These are phyloP conservation scores for Pythium phragmitis DNA, from an alignment of 352 stramenopile genomes.

Conservation along the genomic window DNA sequence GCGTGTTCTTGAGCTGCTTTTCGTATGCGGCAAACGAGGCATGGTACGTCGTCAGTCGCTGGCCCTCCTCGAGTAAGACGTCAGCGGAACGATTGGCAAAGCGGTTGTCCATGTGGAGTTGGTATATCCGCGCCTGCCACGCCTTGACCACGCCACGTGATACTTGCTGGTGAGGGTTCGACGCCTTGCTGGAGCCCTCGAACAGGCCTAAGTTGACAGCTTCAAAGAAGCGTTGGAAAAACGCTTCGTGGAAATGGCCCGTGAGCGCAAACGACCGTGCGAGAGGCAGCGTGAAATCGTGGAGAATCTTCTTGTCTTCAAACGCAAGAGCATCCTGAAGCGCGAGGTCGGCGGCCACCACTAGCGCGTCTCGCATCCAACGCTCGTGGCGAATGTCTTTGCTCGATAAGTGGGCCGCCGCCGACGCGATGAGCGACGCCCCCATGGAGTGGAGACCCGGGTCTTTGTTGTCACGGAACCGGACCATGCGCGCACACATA, in stretches of 20 bases:
- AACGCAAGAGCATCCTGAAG: conserved; percentile 26
- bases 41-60: conserved; percentile 39
- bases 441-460: conserved; percentile 39
- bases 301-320: conserved; percentile 8
- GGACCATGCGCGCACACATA: conserved; percentile 32
- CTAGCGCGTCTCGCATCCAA: conserved; percentile 51
- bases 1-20: conserved; percentile 49
- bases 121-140: conserved; percentile 43
- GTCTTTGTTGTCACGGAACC: conserved; percentile 35
- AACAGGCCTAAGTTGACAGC: conserved; percentile 41
- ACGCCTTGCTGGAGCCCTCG: conserved; percentile 32
- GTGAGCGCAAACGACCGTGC: conserved; percentile 50
- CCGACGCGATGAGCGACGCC: conserved; percentile 49
- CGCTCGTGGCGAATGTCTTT: conserved; percentile 48
- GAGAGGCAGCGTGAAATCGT: conserved; percentile 44
- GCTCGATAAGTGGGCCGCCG: conserved; percentile 45
- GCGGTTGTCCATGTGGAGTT: conserved; percentile 62
- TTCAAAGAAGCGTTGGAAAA: conserved; percentile 45
- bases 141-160: background rate
- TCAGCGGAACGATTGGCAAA: conserved; percentile 32
- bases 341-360: conserved; percentile 35
- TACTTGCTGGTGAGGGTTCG: conserved; percentile 13
- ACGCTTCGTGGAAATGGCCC: conserved; percentile 51
- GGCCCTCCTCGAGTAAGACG: conserved; percentile 31
- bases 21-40: conserved; percentile 46